Percentiles rank a stretch among this genome's conserved stretches.
phyloP scores from a whole-genome alignment of 148 eudicot species.

The Rhododendron henanense region DNA sequence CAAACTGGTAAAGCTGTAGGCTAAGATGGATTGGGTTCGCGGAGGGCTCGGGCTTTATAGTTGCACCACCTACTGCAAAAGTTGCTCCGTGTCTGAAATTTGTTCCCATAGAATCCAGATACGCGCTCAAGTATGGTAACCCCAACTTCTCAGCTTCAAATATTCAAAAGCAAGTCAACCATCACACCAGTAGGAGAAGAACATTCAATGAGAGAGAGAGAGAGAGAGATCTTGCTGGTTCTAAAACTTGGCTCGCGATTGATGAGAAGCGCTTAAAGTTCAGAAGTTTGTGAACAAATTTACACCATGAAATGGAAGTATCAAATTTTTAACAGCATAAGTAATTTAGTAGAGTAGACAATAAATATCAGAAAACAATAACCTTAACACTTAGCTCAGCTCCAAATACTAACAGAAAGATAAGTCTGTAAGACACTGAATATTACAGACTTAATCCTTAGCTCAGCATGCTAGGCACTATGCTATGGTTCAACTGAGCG shows the following conservation, averaged over 20 bases:
- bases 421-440: background rate
- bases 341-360: background rate
- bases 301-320: background rate
- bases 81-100: slow-evolving; percentile 41
- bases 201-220: background rate
- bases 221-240: background rate
- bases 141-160: slow-evolving; percentile 37
- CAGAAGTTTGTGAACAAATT: background rate
- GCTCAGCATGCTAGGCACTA: background rate
- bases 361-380: background rate
- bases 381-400: background rate
- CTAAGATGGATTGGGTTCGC: slow-evolving; percentile 27
- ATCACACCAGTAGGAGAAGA: background rate
- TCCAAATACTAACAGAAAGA: background rate
- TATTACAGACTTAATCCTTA: background rate
- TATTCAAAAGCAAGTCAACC: background rate
- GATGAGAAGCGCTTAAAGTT: background rate
- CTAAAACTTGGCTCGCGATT: background rate
- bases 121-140: slow-evolving; percentile 36
- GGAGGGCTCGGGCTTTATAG: slow-evolving; percentile 22
- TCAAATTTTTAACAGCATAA: background rate
- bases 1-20: slow-evolving; percentile 36
- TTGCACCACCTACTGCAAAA: slow-evolving; percentile 37
- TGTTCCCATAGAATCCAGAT: slow-evolving; percentile 35
- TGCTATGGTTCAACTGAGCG: background rate